Conservation (phyloP, 345 rosid genomes). For the Eucalyptus victrix region DNA sequence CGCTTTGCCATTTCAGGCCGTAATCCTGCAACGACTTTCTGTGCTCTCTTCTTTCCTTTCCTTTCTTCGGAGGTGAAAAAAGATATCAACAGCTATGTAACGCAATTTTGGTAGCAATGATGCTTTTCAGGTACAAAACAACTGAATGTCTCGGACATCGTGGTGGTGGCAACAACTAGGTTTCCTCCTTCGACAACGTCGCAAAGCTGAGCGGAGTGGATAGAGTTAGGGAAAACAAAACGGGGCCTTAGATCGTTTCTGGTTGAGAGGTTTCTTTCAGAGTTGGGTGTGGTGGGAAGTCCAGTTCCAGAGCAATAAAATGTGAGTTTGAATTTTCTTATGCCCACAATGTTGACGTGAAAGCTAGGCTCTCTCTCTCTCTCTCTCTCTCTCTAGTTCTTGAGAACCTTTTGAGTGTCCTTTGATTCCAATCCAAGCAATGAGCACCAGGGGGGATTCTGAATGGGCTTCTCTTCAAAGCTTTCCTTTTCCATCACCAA, state of each 20-base stretch:
- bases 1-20: slow-evolving; percentile 54
- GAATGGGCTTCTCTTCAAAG: slow-evolving; percentile 38
- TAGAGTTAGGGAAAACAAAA: neutral
- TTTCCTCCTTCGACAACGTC: neutral
- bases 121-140: neutral
- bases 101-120: neutral
- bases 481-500: neutral
- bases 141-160: neutral
- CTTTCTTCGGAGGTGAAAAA: neutral
- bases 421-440: neutral
- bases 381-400: neutral
- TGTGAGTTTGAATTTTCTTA: neutral
- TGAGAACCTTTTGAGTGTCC: neutral
- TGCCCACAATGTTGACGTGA: neutral
- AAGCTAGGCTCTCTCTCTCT: neutral
- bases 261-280: slow-evolving; percentile 63
- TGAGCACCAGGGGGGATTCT: neutral
- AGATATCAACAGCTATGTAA: neutral
- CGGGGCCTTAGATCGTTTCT: slow-evolving; percentile 4
- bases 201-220: neutral
- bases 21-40: neutral
- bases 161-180: neutral
- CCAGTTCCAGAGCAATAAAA: neutral
- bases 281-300: slow-evolving; percentile 48
- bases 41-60: neutral